A percentile compares a stretch with the other conserved stretches of the same genome.
phyloP scores from a whole-genome alignment of 176 grass and related monocot genomes.

The Musa acuminata region DNA sequence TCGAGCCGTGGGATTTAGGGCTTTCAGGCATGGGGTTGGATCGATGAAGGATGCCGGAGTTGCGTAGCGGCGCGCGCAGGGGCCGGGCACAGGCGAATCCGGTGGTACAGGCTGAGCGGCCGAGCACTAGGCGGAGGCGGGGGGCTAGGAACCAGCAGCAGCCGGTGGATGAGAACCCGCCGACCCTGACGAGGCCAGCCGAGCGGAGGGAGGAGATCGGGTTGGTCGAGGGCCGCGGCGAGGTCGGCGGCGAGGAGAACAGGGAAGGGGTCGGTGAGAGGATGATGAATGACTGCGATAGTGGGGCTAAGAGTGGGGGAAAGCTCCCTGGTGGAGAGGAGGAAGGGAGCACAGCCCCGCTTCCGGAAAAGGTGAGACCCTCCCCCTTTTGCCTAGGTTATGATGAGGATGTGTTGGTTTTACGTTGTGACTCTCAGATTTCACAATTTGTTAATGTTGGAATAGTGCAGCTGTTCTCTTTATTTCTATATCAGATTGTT shows the following conservation, averaged over 20 bases:
- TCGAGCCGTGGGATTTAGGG: background rate
- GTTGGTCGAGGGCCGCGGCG: constrained; percentile 24
- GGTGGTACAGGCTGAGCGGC: constrained; percentile 4
- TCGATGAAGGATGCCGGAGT: constrained; percentile 25
- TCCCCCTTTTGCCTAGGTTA: background rate
- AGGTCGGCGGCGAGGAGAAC: constrained; percentile 17
- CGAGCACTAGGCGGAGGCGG: constrained; percentile 3
- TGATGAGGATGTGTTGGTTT: background rate
- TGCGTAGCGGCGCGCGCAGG: constrained; percentile 20
- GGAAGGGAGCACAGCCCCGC: constrained; percentile 42
- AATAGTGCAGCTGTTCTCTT: too few species aligned
- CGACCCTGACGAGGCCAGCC: background rate
- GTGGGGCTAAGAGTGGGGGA: constrained; percentile 49
- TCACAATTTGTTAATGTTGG: background rate
- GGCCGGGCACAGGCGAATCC: constrained; percentile 15
- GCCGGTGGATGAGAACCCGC: background rate
- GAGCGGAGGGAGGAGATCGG: constrained; percentile 36
- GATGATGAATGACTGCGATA: constrained; percentile 58
- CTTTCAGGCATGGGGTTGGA: constrained; percentile 6
- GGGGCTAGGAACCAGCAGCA: constrained; percentile 6
- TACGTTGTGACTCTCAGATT: too few species aligned
- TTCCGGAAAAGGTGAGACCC: constrained; percentile 72
- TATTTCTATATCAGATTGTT: background rate
- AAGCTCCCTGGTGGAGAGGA: constrained; percentile 37
- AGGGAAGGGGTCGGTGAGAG: constrained; percentile 26